Evolutionary conservation across 805 yeast species (phyloP).

Genomic region (Candida oleophila): DNA sequence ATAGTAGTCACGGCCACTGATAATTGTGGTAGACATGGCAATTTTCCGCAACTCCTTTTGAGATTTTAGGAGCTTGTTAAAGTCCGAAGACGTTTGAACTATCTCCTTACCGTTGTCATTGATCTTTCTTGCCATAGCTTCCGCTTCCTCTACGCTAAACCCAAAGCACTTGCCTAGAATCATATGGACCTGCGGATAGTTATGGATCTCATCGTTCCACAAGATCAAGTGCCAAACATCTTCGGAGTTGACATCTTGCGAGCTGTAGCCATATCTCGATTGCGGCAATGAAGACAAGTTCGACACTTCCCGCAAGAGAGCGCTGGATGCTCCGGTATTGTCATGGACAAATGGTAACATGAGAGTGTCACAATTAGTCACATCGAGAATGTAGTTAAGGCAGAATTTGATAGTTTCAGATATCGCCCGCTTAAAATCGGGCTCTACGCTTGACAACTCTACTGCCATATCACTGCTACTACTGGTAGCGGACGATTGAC

Average conservation of each 20-base stretch:
- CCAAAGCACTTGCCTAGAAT: slow-evolving; percentile 41
- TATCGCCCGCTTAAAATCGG: slow-evolving; percentile 17
- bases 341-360: slow-evolving; percentile 41
- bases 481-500: slow-evolving; percentile 14
- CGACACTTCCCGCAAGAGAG: not conserved
- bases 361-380: slow-evolving; percentile 36
- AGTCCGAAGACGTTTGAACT: slow-evolving; percentile 31
- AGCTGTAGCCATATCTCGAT: slow-evolving; percentile 24
- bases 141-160: slow-evolving; percentile 23
- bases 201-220: slow-evolving; percentile 82
- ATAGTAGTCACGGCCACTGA: slow-evolving; percentile 48
- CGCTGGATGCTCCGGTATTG: slow-evolving; percentile 3
- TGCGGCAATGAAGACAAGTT: not conserved
- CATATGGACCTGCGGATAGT: slow-evolving; percentile 51
- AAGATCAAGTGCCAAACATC: slow-evolving; percentile 48
- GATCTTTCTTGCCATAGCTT: slow-evolving; percentile 41
- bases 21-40: slow-evolving; percentile 57
- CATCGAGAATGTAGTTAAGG: slow-evolving; percentile 45
- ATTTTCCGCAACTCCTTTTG: slow-evolving; percentile 41
- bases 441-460: slow-evolving; percentile 8
- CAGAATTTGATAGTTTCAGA: slow-evolving; percentile 28
- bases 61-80: slow-evolving; percentile 24
- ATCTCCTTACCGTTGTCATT: slow-evolving; percentile 52
- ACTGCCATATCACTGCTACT: slow-evolving; percentile 3
- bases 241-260: slow-evolving; percentile 30